Evolutionary conservation across 139 green algal species (phyloP).

Genomic region (Nannochloris sp.): DNA sequence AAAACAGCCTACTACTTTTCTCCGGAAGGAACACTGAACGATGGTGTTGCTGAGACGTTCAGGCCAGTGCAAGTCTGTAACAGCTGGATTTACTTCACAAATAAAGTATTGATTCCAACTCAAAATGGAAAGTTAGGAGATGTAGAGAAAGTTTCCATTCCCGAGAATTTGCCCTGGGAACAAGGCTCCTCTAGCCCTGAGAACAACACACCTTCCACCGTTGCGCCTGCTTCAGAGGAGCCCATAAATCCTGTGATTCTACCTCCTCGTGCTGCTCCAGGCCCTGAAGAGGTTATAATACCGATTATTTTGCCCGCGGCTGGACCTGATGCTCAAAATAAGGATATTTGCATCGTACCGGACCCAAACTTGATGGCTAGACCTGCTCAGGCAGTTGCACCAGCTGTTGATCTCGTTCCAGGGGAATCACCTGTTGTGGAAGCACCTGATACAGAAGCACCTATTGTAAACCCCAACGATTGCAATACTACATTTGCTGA

Average conservation of each 20-base stretch:
- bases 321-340: background rate
- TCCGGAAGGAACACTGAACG: background rate
- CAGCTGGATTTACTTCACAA: slow-evolving; percentile 17
- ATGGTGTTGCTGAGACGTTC: background rate
- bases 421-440: background rate
- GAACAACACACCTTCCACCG: background rate
- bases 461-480: background rate
- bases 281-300: background rate
- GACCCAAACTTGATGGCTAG: background rate
- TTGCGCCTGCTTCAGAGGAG: background rate
- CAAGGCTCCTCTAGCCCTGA: background rate
- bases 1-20: background rate
- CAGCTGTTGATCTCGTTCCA: background rate
- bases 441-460: background rate
- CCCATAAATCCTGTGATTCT: background rate
- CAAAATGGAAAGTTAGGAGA: slow-evolving; percentile 9
- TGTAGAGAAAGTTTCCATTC: slow-evolving; percentile 4
- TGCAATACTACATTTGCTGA: slow-evolving; percentile 25
- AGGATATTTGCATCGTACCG: background rate
- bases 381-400: background rate
- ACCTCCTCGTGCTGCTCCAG: background rate
- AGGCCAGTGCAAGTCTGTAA: slow-evolving; percentile 9
- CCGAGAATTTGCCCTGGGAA: slow-evolving; percentile 12
- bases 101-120: slow-evolving; percentile 21
- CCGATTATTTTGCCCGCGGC: background rate